Evolutionary conservation across 805 yeast species (phyloP).

Genomic region (Starmerella bacillaris): DNA sequence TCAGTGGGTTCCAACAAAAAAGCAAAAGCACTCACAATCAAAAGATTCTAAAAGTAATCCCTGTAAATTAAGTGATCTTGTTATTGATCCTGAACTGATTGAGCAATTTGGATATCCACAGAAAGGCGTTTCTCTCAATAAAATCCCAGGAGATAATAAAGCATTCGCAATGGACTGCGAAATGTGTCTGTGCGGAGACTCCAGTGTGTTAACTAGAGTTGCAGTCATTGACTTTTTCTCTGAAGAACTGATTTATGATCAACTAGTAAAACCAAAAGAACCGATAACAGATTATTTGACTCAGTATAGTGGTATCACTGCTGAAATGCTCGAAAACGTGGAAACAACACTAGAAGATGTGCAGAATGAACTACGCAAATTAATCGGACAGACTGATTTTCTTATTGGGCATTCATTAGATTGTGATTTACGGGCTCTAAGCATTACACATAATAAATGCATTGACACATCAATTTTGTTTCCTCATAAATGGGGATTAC

Average conservation of each 20-base stretch:
- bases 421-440: slow-evolving; percentile 56
- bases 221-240: slow-evolving; percentile 43
- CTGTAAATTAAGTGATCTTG: slow-evolving; percentile 14
- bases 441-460: slow-evolving; percentile 50
- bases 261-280: slow-evolving; percentile 59
- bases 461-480: slow-evolving; percentile 61
- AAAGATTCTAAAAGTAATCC: background rate
- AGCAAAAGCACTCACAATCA: background rate
- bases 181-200: slow-evolving; percentile 53
- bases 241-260: slow-evolving; percentile 42
- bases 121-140: slow-evolving; percentile 6
- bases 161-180: slow-evolving; percentile 84
- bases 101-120: slow-evolving; percentile 7
- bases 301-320: slow-evolving; percentile 70
- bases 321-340: slow-evolving; percentile 41
- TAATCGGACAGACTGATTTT: slow-evolving; percentile 40
- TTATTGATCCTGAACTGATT: background rate
- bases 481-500: slow-evolving; percentile 73
- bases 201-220: slow-evolving; percentile 56
- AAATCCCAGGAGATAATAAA: slow-evolving; percentile 11
- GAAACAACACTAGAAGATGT: slow-evolving; percentile 50
- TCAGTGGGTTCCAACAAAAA: background rate
- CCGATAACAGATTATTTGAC: slow-evolving; percentile 69
- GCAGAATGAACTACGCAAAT: slow-evolving; percentile 35
- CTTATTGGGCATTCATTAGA: slow-evolving; percentile 83